These are phyloP conservation scores for Exophiala oligosperma DNA, from an alignment of 2,329 filamentous ascomycete genomes.

Conservation along the genomic window DNA sequence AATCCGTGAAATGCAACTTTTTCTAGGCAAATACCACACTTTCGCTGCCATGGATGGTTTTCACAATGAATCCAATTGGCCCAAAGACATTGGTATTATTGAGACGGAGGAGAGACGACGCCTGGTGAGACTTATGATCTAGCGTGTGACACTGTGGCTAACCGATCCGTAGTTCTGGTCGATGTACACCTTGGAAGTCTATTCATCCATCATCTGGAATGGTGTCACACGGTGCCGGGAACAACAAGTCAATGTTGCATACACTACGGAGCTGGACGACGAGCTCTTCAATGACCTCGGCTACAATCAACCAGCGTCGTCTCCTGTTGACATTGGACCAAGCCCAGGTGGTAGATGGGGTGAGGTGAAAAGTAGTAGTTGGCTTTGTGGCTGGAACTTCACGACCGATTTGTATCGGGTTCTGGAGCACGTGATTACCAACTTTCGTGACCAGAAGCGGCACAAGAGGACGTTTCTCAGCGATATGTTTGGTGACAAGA, in stretches of 20 bases:
- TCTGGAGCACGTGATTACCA: constrained; percentile 50
- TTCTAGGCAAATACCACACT: constrained; percentile 53
- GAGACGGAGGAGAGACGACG: constrained; percentile 52
- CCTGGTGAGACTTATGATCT: constrained; percentile 38
- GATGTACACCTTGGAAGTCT: constrained; percentile 59
- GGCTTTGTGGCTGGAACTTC: constrained; percentile 60
- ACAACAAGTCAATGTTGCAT: constrained; percentile 47
- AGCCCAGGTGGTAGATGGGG: constrained; percentile 14
- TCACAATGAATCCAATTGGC: constrained; percentile 58
- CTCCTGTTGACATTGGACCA: constrained; percentile 20
- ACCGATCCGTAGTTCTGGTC: constrained; percentile 50
- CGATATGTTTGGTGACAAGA: constrained; percentile 21
- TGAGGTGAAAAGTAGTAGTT: constrained; percentile 34
- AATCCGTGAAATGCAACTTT: constrained; percentile 51
- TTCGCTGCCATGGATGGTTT: constrained; percentile 50
- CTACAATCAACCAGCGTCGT: constrained; percentile 26
- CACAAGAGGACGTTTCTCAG: constrained; percentile 18
- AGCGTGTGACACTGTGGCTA: constrained; percentile 4
- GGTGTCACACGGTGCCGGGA: constrained; percentile 49
- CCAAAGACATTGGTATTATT: constrained; percentile 43
- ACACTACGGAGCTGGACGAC: constrained; percentile 51
- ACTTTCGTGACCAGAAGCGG: constrained; percentile 15
- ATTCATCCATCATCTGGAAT: constrained; percentile 54
- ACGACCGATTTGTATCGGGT: constrained; percentile 58
- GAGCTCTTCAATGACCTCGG: constrained; percentile 42